phyloP scores from a whole-genome alignment of 306 rosid genomes.

The Cucumis sativus region Cucumber_9930_V3 NC_026660.2:22785501-22786000 shows the following conservation, averaged over 20 bases:
- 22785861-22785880: constrained; percentile 72
- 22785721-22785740: not conserved
- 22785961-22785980: constrained; percentile 74
- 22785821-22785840: constrained; percentile 66
- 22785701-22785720: not conserved
- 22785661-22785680: not conserved
- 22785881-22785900: constrained; percentile 53
- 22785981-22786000: constrained; percentile 7
- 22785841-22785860: constrained; percentile 53
- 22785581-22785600: not conserved
- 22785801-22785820: constrained; percentile 41
- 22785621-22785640: not conserved
- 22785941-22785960: constrained; percentile 65
- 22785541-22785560: not conserved
- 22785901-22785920: constrained; percentile 56
- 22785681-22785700: not conserved
- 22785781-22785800: constrained; percentile 49
- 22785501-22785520: constrained; percentile 90
- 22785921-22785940: constrained; percentile 48
- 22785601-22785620: not conserved
- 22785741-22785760: not conserved
- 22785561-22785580: not conserved
- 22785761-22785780: not conserved
- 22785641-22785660: not conserved
- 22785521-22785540: constrained; percentile 8